Percentiles rank a stretch among this genome's conserved stretches.
These are phyloP conservation scores for Myochromella boudieri DNA, from an alignment of 768 basidiomycete genomes.

Conservation along the genomic window DNA sequence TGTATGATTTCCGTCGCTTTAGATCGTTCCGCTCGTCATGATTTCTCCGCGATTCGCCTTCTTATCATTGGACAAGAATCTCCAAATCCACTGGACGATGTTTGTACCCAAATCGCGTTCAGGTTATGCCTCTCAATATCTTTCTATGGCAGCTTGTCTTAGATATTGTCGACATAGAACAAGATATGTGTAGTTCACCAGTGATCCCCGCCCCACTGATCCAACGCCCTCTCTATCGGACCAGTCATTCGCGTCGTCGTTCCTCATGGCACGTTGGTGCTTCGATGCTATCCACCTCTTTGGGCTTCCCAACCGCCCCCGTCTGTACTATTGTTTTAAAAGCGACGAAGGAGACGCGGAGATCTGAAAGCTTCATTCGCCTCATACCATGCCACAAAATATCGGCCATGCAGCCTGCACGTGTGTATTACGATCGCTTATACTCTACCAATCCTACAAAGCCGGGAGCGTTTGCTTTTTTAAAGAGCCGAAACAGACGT, in stretches of 20 bases:
- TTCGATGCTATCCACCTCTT: neutral
- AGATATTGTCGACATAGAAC: neutral
- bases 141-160: neutral
- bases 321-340: neutral
- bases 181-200: neutral
- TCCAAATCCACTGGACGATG: neutral
- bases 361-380: neutral
- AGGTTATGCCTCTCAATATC: neutral
- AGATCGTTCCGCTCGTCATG: neutral
- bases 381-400: neutral
- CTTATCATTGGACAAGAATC: neutral
- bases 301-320: neutral
- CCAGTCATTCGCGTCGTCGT: neutral
- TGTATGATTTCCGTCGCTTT: too few relatives aligned
- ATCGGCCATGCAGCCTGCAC: neutral
- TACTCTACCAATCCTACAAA: neutral
- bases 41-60: neutral
- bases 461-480: neutral
- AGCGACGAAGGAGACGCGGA: too few relatives aligned
- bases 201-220: too few relatives aligned
- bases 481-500: neutral
- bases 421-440: neutral
- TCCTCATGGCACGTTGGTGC: neutral
- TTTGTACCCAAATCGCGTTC: neutral
- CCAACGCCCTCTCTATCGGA: neutral